These are phyloP conservation scores for Cladosporium sp. DNA, from an alignment of 2,329 filamentous ascomycete species.

Conservation along the genomic window DNA sequence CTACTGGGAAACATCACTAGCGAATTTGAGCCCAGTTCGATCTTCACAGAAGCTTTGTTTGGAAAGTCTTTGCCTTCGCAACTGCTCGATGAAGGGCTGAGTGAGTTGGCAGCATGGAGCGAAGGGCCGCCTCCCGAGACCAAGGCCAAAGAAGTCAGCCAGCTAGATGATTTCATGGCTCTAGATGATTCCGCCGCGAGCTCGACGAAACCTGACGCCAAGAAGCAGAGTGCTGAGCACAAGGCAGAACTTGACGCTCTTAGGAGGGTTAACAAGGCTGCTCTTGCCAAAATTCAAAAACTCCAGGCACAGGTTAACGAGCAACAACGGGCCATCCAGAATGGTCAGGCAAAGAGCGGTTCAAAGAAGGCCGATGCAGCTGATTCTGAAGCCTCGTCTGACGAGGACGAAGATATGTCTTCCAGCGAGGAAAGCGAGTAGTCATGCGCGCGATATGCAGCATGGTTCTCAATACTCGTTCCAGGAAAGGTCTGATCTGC, in stretches of 20 bases:
- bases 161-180: slow-evolving; percentile 41
- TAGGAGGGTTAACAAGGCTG: slow-evolving; percentile 47
- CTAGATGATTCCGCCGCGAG: slow-evolving; percentile 29
- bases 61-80: slow-evolving; percentile 45
- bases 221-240: slow-evolving; percentile 33
- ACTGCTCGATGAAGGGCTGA: slow-evolving; percentile 37
- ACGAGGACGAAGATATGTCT: slow-evolving; percentile 12
- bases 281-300: slow-evolving; percentile 47
- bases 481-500: slow-evolving; percentile 6
- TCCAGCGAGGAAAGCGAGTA: slow-evolving; percentile 18
- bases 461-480: neutral
- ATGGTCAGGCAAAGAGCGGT: slow-evolving; percentile 7
- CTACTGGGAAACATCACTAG: slow-evolving; percentile 45
- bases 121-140: slow-evolving; percentile 30
- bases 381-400: slow-evolving; percentile 2
- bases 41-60: slow-evolving; percentile 44
- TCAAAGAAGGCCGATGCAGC: slow-evolving; percentile 19
- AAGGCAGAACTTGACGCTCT: slow-evolving; percentile 45
- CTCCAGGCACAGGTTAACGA: slow-evolving; percentile 43
- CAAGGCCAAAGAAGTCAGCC: slow-evolving; percentile 19
- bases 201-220: slow-evolving; percentile 20
- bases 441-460: neutral
- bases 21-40: slow-evolving; percentile 24
- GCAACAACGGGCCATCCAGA: slow-evolving; percentile 22
- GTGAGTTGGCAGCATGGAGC: slow-evolving; percentile 40